Conservation (phyloP, 2,329 filamentous ascomycete species). For the Penicillium rolfsii region DNA sequence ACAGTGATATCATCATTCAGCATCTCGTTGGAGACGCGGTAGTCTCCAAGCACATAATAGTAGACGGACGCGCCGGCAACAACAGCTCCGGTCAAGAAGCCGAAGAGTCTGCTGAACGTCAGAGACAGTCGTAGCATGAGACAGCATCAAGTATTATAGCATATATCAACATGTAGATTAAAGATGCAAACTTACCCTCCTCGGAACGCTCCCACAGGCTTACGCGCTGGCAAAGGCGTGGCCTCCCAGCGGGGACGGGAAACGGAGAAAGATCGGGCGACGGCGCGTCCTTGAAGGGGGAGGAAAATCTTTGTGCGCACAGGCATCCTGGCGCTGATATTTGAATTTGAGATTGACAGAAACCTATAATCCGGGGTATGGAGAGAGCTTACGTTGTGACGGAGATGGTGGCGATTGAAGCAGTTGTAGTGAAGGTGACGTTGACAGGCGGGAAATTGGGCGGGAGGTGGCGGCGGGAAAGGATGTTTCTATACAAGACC, state of each 20-base stretch:
- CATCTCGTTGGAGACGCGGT: constrained; percentile 89
- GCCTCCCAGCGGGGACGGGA: constrained; percentile 43
- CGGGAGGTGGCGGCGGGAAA: constrained; percentile 21
- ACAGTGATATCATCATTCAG: constrained; percentile 96
- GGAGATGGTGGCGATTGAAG: constrained; percentile 20
- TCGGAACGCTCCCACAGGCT: constrained; percentile 71
- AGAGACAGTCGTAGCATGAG: constrained; percentile 11
- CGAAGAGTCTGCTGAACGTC: constrained; percentile 68
- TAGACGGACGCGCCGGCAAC: constrained; percentile 81
- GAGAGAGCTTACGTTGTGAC: background rate
- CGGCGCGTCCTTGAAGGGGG: constrained; percentile 29
- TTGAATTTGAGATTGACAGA: background rate
- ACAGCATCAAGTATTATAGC: constrained; percentile 11
- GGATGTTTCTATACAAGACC: constrained; percentile 1
- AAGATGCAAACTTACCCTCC: constrained; percentile 62
- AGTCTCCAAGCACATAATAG: constrained; percentile 91
- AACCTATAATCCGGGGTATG: background rate
- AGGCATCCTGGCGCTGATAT: constrained; percentile 15
- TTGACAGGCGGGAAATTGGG: constrained; percentile 25
- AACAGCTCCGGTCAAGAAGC: constrained; percentile 84
- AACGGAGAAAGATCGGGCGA: constrained; percentile 41
- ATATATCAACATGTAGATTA: background rate
- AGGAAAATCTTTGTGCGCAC: constrained; percentile 24
- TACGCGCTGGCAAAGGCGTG: constrained; percentile 58
- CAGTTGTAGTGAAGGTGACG: constrained; percentile 24